Conservation (phyloP, 83 land plant species). For the Thuja plicata region DNA sequence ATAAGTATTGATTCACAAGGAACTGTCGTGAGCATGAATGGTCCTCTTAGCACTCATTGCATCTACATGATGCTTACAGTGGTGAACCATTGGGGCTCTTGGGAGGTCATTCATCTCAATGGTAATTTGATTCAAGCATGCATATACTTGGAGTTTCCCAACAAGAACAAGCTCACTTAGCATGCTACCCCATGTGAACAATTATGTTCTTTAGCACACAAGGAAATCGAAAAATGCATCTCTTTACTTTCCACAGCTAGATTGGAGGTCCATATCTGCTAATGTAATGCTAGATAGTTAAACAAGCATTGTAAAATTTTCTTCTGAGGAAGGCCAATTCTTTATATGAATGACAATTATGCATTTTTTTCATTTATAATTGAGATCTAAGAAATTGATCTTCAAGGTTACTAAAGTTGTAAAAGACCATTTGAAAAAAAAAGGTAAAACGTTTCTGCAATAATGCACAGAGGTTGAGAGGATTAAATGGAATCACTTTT, state of each 20-base stretch:
- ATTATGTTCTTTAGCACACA: not conserved
- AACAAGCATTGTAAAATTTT: not conserved
- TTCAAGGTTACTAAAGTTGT: not conserved
- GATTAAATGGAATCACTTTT: not conserved
- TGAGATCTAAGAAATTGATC: not conserved
- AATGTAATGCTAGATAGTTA: not conserved
- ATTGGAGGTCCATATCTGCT: not conserved
- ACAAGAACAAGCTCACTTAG: too few species aligned
- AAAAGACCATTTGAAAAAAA: not conserved
- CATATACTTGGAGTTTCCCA: too few species aligned
- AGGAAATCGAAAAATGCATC: not conserved
- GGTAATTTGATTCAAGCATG: too few species aligned
- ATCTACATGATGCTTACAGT: too few species aligned
- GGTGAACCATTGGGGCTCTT: too few species aligned
- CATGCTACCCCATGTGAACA: too few species aligned
- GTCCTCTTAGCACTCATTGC: too few species aligned
- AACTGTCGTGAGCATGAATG: too few species aligned
- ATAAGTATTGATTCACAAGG: too few species aligned
- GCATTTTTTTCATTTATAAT: not conserved
- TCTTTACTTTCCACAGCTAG: not conserved
- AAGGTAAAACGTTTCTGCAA: not conserved
- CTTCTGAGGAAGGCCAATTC: not conserved
- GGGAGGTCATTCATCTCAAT: too few species aligned
- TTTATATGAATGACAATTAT: not conserved
- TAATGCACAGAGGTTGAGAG: not conserved